Evolutionary conservation across 2,329 filamentous ascomycete genomes (phyloP).

Genomic region (Lasiodiplodia theobromae): DNA sequence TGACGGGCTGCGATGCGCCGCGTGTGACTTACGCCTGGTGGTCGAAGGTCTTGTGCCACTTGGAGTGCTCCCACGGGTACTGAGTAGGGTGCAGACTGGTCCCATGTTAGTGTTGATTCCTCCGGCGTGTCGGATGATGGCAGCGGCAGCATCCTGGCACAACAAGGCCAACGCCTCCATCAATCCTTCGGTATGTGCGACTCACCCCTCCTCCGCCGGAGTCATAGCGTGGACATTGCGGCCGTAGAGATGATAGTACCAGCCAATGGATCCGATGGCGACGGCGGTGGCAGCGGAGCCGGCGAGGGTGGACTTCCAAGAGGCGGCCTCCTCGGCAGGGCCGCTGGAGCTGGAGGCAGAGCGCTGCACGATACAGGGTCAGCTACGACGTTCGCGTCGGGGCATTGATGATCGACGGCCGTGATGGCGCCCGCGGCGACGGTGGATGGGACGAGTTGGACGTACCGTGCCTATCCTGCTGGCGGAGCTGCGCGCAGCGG

Average conservation of each 20-base stretch:
- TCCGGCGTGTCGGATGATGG: constrained; percentile 20
- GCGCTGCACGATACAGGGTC: constrained; percentile 53
- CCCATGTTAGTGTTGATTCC: constrained; percentile 15
- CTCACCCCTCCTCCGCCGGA: constrained; percentile 97
- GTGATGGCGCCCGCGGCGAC: constrained; percentile 37
- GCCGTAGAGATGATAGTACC: constrained; percentile 98
- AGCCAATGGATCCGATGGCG: constrained; percentile 87
- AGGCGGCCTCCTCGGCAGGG: constrained; percentile 73
- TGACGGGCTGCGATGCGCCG: constrained; percentile 4
- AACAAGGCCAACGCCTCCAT: constrained; percentile 18
- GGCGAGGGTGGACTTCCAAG: constrained; percentile 84
- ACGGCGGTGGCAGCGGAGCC: constrained; percentile 85
- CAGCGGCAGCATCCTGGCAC: constrained; percentile 1
- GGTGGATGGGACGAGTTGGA: constrained; percentile 39
- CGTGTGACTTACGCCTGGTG: constrained; percentile 81
- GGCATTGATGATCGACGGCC: constrained; percentile 29
- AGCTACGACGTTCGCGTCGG: constrained; percentile 35
- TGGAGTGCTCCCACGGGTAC: constrained; percentile 95
- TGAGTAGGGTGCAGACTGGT: constrained; percentile 84
- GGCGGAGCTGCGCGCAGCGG: constrained; percentile 72
- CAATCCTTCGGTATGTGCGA: constrained; percentile 41
- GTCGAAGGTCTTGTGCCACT: constrained; percentile 95
- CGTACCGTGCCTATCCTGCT: constrained; percentile 57
- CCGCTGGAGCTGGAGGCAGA: constrained; percentile 73
- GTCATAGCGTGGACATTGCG: constrained; percentile 87